phyloP scores from a whole-genome alignment of 495 filamentous ascomycete genomes.

The Aspergillus biplanus region DNA sequence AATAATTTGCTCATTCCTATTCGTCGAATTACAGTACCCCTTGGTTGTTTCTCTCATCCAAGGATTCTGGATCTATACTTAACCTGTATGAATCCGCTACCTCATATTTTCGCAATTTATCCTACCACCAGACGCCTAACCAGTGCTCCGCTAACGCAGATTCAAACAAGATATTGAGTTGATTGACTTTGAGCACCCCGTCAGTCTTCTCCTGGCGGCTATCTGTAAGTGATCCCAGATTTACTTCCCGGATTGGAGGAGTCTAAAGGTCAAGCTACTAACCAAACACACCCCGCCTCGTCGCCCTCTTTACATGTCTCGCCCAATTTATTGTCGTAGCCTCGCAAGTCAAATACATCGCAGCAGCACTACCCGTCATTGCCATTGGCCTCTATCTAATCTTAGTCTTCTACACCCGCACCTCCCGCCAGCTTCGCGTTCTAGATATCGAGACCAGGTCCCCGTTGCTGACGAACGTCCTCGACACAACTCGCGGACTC shows the following conservation, averaged over 20 bases:
- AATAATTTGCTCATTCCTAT: no score
- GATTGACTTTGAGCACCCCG: constrained; percentile 46
- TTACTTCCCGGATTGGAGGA: no score
- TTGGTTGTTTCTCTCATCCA: no score
- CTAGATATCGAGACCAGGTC: constrained; percentile 59
- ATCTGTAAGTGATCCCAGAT: constrained; percentile 6
- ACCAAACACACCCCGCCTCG: constrained; percentile 29
- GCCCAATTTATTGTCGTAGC: constrained; percentile 32
- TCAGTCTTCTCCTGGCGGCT: constrained; percentile 8
- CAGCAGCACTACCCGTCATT: constrained; percentile 22
- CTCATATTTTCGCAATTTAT: no score
- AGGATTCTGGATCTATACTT: no score
- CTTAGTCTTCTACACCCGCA: constrained; percentile 59
- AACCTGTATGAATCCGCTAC: no score
- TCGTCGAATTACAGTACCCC: no score
- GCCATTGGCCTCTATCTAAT: constrained; percentile 45
- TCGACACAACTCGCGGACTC: constrained; percentile 65
- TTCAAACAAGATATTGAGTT: constrained; percentile 45
- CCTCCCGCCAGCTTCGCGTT: constrained; percentile 64
- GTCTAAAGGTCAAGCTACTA: neutral
- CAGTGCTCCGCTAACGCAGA: no score
- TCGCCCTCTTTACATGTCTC: constrained; percentile 27
- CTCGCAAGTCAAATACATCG: constrained; percentile 32
- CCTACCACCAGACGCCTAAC: no score
- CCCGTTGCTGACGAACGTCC: constrained; percentile 75